phyloP scores from a whole-genome alignment of 352 stramenopile genomes.

The Salisapilia sapeloensis region DNA sequence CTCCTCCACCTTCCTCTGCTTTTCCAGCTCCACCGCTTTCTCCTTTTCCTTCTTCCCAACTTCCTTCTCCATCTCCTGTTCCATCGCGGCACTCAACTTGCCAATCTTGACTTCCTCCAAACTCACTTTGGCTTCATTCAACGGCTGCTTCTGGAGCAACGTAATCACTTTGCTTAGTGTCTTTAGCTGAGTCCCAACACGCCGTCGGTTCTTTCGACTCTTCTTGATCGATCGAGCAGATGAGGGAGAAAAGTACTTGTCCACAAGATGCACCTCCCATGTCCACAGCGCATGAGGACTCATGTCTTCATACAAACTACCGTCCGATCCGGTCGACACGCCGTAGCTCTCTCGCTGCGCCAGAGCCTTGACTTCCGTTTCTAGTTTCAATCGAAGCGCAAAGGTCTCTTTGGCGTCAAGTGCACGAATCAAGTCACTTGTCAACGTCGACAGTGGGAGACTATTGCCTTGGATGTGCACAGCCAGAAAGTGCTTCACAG shows the following conservation, averaged over 20 bases:
- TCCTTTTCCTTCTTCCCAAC: conserved; percentile 41
- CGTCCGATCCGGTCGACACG: conserved; percentile 33
- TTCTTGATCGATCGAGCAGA: conserved; percentile 60
- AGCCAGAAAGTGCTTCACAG: conserved; percentile 32
- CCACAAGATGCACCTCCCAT: conserved; percentile 66
- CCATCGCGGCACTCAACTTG: conserved; percentile 48
- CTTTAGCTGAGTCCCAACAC: conserved; percentile 52
- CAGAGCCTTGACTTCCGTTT: conserved; percentile 83
- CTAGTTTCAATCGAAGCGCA: conserved; percentile 14
- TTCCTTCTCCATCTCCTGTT: conserved; percentile 45
- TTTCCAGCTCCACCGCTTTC: conserved; percentile 21
- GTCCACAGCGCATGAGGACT: conserved; percentile 56
- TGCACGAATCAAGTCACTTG: conserved; percentile 4
- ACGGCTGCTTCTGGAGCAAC: conserved; percentile 36
- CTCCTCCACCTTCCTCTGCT: conserved; percentile 34
- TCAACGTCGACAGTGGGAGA: conserved; percentile 15
- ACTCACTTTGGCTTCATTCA: conserved; percentile 68
- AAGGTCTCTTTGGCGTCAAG: no score
- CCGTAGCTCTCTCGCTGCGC: conserved; percentile 60
- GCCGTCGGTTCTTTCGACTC: conserved; percentile 65
- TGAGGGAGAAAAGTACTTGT: conserved; percentile 52
- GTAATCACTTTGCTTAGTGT: conserved; percentile 43
- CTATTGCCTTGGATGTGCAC: conserved; percentile 22
- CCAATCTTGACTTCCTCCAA: conserved; percentile 65
- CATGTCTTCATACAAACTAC: conserved; percentile 72